Evolutionary conservation across 495 filamentous ascomycete species (phyloP).

Genomic region (Penicillium angulare): DNA sequence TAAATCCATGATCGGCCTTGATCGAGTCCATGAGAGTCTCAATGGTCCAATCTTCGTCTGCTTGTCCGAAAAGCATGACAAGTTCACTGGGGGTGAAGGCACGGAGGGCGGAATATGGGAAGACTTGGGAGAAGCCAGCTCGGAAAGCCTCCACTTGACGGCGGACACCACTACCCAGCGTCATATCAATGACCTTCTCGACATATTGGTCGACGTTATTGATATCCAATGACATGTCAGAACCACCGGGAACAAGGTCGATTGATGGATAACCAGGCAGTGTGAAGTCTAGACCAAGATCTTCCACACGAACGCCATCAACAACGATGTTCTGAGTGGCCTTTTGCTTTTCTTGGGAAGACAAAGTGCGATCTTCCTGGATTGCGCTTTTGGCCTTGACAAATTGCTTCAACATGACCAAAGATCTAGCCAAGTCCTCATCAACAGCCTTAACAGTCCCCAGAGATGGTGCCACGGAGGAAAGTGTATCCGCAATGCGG

Average conservation of each 20-base stretch:
- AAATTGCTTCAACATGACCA: conserved; percentile 88
- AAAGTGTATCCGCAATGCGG: conserved; percentile 77
- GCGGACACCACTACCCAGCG: conserved; percentile 80
- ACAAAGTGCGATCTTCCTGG: conserved; percentile 64
- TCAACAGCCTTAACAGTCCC: conserved; percentile 94
- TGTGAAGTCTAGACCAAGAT: conserved; percentile 90
- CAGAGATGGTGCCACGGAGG: conserved; percentile 76
- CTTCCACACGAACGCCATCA: conserved; percentile 75
- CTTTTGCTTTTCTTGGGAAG: conserved; percentile 63
- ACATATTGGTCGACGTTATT: conserved; percentile 87
- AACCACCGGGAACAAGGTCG: conserved; percentile 74
- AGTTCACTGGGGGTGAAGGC: conserved; percentile 96
- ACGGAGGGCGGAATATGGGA: conserved; percentile 87
- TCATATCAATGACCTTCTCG: conserved; percentile 87
- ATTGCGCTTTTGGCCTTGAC: conserved; percentile 77
- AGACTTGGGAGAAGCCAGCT: conserved; percentile 90
- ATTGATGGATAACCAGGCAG: conserved; percentile 89
- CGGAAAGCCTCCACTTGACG: conserved; percentile 91
- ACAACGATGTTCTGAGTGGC: conserved; percentile 66
- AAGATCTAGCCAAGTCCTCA: conserved; percentile 75
- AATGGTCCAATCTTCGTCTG: conserved; percentile 96
- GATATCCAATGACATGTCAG: conserved; percentile 73
- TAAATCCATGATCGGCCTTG: conserved; percentile 99
- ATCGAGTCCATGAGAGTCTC: conserved; percentile 98
- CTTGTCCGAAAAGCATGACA: conserved; percentile 92